A percentile compares a stretch with the other conserved stretches of the same genome.
These are phyloP conservation scores for Rehmannia glutinosa DNA, from an alignment of 257 asterid genomes.

Conservation along the genomic window DNA sequence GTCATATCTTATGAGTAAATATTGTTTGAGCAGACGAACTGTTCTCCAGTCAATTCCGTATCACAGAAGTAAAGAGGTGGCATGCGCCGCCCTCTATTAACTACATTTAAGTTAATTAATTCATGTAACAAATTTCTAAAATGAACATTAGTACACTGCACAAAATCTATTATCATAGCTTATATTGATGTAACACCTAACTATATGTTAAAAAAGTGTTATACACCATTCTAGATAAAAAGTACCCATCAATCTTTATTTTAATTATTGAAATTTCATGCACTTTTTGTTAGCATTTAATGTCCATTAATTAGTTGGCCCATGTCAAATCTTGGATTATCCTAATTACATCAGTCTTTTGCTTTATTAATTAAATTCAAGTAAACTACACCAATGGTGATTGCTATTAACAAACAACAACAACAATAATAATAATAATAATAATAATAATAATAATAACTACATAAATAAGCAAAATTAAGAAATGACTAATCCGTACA, in stretches of 20 bases:
- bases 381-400: too few species aligned
- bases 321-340: not conserved
- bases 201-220: not conserved
- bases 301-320: not conserved
- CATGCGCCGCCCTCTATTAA: too few species aligned
- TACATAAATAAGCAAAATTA: too few species aligned
- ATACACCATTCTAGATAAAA: not conserved
- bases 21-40: too few species aligned
- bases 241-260: not conserved
- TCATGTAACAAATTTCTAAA: too few species aligned
- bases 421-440: not conserved
- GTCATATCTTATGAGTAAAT: too few species aligned
- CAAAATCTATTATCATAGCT: not conserved
- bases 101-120: not conserved
- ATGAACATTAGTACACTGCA: too few species aligned
- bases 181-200: not conserved
- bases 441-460: not conserved
- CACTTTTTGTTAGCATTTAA: not conserved
- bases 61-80: not conserved
- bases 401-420: not conserved
- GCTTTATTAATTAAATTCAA: too few species aligned
- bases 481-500: too few species aligned
- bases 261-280: not conserved
- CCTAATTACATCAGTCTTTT: not conserved
- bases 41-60: not conserved